Conservation (phyloP, 2,329 filamentous ascomycete species). For the Herpotrichia juniperi region DNA sequence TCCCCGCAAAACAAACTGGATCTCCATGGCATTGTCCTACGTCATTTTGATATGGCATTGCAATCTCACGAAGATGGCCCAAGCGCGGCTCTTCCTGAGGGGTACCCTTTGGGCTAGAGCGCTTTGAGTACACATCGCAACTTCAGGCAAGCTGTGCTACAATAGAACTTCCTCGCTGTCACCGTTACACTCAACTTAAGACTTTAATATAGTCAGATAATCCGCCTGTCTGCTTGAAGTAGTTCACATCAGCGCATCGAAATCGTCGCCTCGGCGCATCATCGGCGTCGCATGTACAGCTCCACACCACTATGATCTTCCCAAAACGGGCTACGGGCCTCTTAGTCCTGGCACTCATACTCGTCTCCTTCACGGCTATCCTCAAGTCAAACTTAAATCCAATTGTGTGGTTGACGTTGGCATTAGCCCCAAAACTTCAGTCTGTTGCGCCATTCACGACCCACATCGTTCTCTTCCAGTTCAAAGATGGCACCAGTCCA, state of each 20-base stretch:
- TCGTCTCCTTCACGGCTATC: slow-evolving; percentile 11
- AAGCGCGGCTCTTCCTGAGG: background rate
- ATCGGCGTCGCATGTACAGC: background rate
- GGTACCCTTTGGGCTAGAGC: background rate
- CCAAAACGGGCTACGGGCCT: slow-evolving; percentile 23
- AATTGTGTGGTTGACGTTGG: slow-evolving; percentile 13
- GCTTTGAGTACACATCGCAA: slow-evolving; percentile 2
- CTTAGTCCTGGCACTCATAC: slow-evolving; percentile 17
- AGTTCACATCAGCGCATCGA: background rate
- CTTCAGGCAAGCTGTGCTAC: background rate
- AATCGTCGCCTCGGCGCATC: background rate
- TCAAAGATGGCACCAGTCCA: slow-evolving; percentile 32
- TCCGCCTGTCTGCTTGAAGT: background rate
- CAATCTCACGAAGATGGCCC: background rate
- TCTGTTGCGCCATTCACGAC: slow-evolving; percentile 29
- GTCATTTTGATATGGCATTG: background rate
- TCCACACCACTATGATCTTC: slow-evolving; percentile 23
- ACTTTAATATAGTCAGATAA: background rate
- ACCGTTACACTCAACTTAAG: background rate
- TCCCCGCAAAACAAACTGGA: background rate
- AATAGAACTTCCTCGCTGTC: background rate
- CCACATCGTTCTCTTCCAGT: slow-evolving; percentile 42
- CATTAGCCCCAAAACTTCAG: slow-evolving; percentile 20
- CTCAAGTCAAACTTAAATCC: slow-evolving; percentile 14
- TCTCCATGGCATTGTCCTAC: background rate